These are phyloP conservation scores for Arthrobotrys conoides DNA, from an alignment of 2,329 filamentous ascomycete species.

Conservation along the genomic window DNA sequence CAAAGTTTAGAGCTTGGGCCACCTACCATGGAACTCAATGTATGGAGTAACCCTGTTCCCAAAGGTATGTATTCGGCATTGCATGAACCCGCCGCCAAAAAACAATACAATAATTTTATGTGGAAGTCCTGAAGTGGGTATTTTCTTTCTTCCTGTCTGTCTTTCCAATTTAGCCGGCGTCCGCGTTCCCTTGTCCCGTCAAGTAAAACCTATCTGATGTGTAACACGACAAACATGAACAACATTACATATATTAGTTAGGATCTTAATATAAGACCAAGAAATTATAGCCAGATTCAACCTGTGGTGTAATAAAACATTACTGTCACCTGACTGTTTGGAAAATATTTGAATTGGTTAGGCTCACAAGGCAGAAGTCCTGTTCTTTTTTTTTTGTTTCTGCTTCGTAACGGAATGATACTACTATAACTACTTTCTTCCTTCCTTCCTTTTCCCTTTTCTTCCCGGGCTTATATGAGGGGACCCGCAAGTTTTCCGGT, in stretches of 20 bases:
- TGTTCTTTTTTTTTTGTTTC: constrained; percentile 25
- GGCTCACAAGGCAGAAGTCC: constrained; percentile 27
- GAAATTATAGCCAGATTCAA: constrained; percentile 27
- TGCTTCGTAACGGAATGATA: constrained; percentile 18
- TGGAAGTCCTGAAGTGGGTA: constrained; percentile 20
- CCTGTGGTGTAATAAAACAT: constrained; percentile 25
- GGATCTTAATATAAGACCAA: too few species aligned
- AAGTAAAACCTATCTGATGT: constrained; percentile 30
- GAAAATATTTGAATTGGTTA: constrained; percentile 9
- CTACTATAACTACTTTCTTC: too few species aligned
- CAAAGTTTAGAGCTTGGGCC: constrained; percentile 34
- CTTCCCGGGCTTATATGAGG: constrained; percentile 10
- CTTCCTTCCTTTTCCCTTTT: too few species aligned
- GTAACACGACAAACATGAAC: constrained; percentile 32
- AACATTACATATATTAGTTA: background rate
- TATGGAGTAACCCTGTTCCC: constrained; percentile 35
- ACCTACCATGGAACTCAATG: constrained; percentile 30
- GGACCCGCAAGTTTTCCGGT: constrained; percentile 19
- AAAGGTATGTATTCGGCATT: constrained; percentile 15
- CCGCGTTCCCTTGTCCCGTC: background rate
- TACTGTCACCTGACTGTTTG: constrained; percentile 47
- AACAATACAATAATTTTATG: background rate
- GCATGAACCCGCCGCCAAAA: constrained; percentile 1
- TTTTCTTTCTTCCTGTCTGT: too few species aligned
- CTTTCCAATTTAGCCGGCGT: constrained; percentile 45